These are phyloP conservation scores for Sabuloglossum arenarium DNA, from an alignment of 495 filamentous ascomycete genomes.

Conservation along the genomic window DNA sequence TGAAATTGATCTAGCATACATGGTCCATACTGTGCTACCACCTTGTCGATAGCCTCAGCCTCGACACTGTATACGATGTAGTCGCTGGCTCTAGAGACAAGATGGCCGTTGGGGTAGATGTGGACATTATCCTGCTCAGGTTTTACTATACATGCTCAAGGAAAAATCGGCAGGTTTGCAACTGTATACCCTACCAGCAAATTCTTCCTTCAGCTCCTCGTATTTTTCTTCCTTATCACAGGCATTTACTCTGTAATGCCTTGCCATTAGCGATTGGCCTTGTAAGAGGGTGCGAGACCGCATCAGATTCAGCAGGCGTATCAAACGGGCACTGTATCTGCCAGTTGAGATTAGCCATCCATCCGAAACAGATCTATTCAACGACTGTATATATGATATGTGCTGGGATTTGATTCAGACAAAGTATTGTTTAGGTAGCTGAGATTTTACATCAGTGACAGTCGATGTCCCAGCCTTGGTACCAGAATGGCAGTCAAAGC, in stretches of 20 bases:
- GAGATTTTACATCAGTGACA: conserved; percentile 92
- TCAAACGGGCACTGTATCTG: neutral
- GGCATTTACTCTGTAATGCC: conserved; percentile 54
- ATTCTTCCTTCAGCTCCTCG: conserved; percentile 55
- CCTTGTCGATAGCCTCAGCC: conserved; percentile 65
- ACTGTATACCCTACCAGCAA: conserved; percentile 42
- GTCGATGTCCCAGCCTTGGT: conserved; percentile 14
- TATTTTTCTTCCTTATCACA: conserved; percentile 80
- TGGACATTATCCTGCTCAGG: conserved; percentile 40
- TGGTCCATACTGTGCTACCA: conserved; percentile 71
- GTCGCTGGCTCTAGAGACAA: conserved; percentile 85
- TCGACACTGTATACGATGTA: conserved; percentile 97
- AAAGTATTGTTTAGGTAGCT: conserved; percentile 82
- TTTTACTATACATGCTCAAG: conserved; percentile 28
- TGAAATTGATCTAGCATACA: conserved; percentile 38
- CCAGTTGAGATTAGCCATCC: neutral
- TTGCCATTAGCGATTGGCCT: conserved; percentile 1
- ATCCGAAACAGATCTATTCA: neutral
- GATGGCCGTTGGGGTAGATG: conserved; percentile 79
- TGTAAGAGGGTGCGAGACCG: neutral
- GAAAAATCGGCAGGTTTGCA: conserved; percentile 14
- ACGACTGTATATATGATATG: neutral
- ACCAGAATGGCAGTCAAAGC: conserved; percentile 30
- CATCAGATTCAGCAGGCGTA: neutral
- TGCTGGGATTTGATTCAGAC: conserved; percentile 39